Base-by-base conservation (phyloP, 345 rosid species). In the Eucalyptus marginata region DNA sequence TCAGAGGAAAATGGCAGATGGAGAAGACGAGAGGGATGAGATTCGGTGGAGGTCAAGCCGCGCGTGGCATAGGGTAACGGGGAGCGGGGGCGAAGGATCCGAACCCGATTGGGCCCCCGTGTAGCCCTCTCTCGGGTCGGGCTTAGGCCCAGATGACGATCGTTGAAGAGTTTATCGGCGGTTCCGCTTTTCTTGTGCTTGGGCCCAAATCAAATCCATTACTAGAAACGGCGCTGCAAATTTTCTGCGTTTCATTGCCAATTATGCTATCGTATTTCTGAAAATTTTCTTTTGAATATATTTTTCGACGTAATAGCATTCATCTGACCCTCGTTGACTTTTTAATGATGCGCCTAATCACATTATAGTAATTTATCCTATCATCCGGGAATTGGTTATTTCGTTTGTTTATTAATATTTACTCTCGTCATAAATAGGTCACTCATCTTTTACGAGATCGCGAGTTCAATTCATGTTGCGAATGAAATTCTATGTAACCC, bases 401-500 rank as follows among this genome's bases (percentile, higher is more conserved):
- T 76, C 10, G 2, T 18, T 68, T 68, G 11, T 18, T 76, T 76
- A 36, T 18, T 36, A 20, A 20, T 64, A 29, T 64, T 14, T 64
- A n/a, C 3, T 3, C 36, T 64, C 2, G 0, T 29, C 20, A 16
- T 64, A 64, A n/a, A n/a, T 40, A 20, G 47, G 29, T 20, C 16
- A 10, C 3, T 76, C 20, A 20, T 76, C 5, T 20, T 76, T 76
- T 4, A 6, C 0, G 29, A 36, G 29, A 76, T 40, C 16, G 1
- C 2, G 3, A 40, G 14, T 76, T 76, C 29, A 22, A 40, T 76
- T 76, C 8, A 76, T 4, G 1, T 22, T 6, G 14, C 7, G 3
- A 76, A 10, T 4, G 3, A 1, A 64, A n/a, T n/a, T 64, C 0
- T 15, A 64, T n/a, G 9, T n/a, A 2, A 64, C 3, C 3, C 0